Conservation (phyloP, 2,329 filamentous ascomycete genomes). For the Xylariales sp. region DNA sequence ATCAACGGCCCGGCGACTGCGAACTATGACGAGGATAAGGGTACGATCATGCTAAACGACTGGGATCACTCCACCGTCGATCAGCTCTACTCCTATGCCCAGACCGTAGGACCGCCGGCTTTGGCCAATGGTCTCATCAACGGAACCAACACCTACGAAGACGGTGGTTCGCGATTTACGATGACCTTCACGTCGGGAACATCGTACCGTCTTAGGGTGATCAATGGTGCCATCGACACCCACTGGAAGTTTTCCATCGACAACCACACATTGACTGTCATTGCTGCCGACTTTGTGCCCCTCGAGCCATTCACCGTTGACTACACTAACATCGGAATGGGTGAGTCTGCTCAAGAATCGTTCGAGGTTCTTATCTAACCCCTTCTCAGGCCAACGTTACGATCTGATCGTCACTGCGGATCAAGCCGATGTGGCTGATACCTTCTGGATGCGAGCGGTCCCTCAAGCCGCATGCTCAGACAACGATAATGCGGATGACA, state of each 20-base stretch:
- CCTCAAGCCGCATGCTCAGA: conserved; percentile 32
- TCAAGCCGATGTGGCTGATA: conserved; percentile 15
- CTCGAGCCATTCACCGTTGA: conserved; percentile 46
- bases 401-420: conserved; percentile 10
- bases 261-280: conserved; percentile 49
- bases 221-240: conserved; percentile 37
- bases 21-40: conserved; percentile 61
- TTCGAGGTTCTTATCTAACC: background rate
- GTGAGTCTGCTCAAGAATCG: background rate
- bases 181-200: conserved; percentile 36
- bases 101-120: conserved; percentile 27
- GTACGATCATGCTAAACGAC: conserved; percentile 53
- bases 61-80: conserved; percentile 48
- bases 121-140: conserved; percentile 39
- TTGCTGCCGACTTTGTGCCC: conserved; percentile 50
- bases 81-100: conserved; percentile 26
- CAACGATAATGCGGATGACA: conserved; percentile 11
- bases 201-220: conserved; percentile 40
- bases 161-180: conserved; percentile 29
- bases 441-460: conserved; percentile 43
- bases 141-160: conserved; percentile 26
- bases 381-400: conserved; percentile 21
- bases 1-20: conserved; percentile 55
- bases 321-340: conserved; percentile 38
- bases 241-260: conserved; percentile 43